Percentiles rank a stretch among this genome's conserved stretches.
Evolutionary conservation across 2,329 filamentous ascomycete species (phyloP).

Genomic region (Zelopaecilomyces penicillatus): DNA sequence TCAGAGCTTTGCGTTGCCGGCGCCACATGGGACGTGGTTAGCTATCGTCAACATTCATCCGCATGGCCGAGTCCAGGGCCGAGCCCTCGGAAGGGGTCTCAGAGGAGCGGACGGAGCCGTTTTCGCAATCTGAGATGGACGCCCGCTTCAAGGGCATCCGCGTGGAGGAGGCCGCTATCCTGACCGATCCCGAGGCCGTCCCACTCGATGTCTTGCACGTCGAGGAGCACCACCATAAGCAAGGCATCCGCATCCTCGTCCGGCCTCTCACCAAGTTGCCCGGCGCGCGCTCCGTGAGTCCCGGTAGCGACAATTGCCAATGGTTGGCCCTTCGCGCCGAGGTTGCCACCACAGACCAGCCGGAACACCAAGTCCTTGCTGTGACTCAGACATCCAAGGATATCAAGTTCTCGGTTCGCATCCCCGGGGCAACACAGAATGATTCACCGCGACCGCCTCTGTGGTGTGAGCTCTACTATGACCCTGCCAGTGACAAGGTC

Average conservation of each 20-base stretch:
- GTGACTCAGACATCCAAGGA: constrained; percentile 52
- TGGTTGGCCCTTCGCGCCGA: constrained; percentile 50
- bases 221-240: constrained; percentile 43
- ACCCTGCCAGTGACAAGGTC: constrained; percentile 49
- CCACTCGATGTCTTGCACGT: constrained; percentile 45
- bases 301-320: constrained; percentile 47
- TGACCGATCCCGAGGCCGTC: constrained; percentile 34
- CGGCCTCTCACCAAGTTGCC: constrained; percentile 44
- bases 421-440: constrained; percentile 40
- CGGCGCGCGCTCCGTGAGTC: constrained; percentile 45
- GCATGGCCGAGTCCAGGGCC: constrained; percentile 39
- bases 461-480: constrained; percentile 55
- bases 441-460: constrained; percentile 37
- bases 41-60: constrained; percentile 8
- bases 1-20: constrained; percentile 1
- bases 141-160: constrained; percentile 38
- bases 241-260: constrained; percentile 50
- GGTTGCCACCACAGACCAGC: constrained; percentile 41
- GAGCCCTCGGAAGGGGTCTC: constrained; percentile 30
- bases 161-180: constrained; percentile 33
- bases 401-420: constrained; percentile 51
- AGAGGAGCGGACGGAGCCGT: constrained; percentile 50
- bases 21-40: constrained; percentile 18
- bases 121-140: constrained; percentile 48
- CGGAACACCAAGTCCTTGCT: constrained; percentile 49